phyloP scores from a whole-genome alignment of 1,139 yeast genomes.

The Suhomyces maxii region DNA sequence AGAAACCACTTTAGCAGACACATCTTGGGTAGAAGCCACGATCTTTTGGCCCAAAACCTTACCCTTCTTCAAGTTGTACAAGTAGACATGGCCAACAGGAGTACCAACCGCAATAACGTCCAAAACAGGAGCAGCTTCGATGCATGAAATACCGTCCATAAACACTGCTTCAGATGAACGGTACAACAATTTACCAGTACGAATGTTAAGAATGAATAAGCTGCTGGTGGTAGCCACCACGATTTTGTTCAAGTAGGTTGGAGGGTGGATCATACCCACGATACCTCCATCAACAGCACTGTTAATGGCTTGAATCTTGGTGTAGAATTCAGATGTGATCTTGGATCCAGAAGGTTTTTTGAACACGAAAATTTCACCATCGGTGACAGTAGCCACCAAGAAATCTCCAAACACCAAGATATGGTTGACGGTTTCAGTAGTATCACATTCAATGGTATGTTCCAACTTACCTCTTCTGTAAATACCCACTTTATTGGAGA shows the following conservation, averaged over 20 bases:
- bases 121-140: constrained; percentile 83
- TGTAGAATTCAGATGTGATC: constrained; percentile 63
- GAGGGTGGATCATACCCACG: constrained; percentile 74
- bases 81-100: constrained; percentile 59
- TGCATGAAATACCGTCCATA: constrained; percentile 53
- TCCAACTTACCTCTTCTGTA: constrained; percentile 82
- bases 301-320: constrained; percentile 54
- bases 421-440: constrained; percentile 41
- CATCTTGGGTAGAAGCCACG: constrained; percentile 55
- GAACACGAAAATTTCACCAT: constrained; percentile 61
- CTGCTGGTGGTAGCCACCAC: constrained; percentile 72
- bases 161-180: constrained; percentile 54
- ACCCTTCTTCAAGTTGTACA: constrained; percentile 73
- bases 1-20: constrained; percentile 55
- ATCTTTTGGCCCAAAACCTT: constrained; percentile 51
- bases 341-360: constrained; percentile 54
- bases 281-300: constrained; percentile 65
- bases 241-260: constrained; percentile 89
- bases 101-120: constrained; percentile 83
- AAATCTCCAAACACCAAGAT: constrained; percentile 77
- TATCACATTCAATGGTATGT: constrained; percentile 46
- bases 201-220: constrained; percentile 65
- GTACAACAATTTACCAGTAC: constrained; percentile 73
- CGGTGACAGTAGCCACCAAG: constrained; percentile 57
- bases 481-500: constrained; percentile 69